Percentiles rank a stretch among this genome's conserved stretches.
These are phyloP conservation scores for Solanum dulcamara DNA, from an alignment of 257 asterid species.

Conservation along the genomic window DNA sequence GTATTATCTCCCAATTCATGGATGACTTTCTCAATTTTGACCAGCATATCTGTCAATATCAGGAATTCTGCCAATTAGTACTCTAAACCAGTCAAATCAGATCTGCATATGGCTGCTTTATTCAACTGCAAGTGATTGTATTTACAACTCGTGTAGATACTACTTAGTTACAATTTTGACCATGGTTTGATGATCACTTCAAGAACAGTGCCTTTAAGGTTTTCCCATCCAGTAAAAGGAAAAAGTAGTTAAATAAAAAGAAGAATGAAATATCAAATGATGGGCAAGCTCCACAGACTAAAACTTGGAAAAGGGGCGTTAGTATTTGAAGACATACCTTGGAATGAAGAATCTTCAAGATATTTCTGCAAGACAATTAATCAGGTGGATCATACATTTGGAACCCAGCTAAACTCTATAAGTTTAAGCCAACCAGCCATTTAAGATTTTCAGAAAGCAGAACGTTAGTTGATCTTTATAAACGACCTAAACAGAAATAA, in stretches of 20 bases:
- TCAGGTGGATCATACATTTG: not conserved
- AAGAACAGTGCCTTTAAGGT: not conserved
- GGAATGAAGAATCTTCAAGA: slow-evolving; percentile 59
- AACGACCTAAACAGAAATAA: not conserved
- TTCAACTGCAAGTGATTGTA: not conserved
- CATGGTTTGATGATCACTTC: not conserved
- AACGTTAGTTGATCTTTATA: not conserved
- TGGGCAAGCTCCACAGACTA: not conserved
- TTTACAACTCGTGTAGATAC: not conserved
- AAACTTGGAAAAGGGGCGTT: not conserved
- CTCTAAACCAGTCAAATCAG: not conserved
- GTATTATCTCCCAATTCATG: slow-evolving; percentile 42
- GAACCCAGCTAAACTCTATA: not conserved
- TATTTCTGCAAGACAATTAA: slow-evolving; percentile 43
- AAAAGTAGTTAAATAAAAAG: not conserved
- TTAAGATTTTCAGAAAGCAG: not conserved
- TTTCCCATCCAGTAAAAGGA: not conserved
- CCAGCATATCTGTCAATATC: slow-evolving; percentile 44
- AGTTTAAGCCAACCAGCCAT: not conserved
- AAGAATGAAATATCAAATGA: not conserved
- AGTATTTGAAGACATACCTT: slow-evolving; percentile 27
- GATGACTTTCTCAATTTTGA: slow-evolving; percentile 61
- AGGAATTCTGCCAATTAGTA: slow-evolving; percentile 4
- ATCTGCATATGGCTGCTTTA: not conserved
- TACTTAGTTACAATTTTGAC: not conserved